Percentiles rank a stretch among this genome's conserved stretches.
These are phyloP conservation scores for Isochrysis galbana DNA, from an alignment of 78 protist genomes.

Conservation along the genomic window DNA sequence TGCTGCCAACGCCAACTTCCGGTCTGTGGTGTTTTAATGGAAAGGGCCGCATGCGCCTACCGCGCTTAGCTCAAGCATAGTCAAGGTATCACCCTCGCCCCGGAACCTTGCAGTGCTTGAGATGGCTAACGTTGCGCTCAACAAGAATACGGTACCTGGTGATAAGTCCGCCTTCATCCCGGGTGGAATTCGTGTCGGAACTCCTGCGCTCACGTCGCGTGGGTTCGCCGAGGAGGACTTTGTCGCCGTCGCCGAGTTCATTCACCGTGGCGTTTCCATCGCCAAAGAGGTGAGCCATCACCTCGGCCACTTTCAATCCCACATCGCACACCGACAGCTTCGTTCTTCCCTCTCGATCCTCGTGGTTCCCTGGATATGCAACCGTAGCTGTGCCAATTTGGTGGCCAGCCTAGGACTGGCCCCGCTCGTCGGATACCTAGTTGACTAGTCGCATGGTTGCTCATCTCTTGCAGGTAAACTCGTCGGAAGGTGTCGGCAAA, in stretches of 20 bases:
- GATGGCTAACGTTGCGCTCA: slow-evolving; percentile 62
- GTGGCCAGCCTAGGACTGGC: too few species aligned
- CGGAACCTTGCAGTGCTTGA: slow-evolving; percentile 63
- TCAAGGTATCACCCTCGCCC: neutral
- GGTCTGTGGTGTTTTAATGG: slow-evolving; percentile 8
- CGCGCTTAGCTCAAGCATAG: neutral
- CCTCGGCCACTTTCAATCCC: too few species aligned
- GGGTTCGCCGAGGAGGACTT: slow-evolving; percentile 5
- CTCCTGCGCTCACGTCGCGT: slow-evolving; percentile 53
- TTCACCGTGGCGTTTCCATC: neutral
- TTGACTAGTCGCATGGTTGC: neutral
- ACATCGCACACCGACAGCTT: too few species aligned
- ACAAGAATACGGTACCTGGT: slow-evolving; percentile 87
- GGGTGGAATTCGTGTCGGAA: slow-evolving; percentile 39
- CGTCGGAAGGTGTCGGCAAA: neutral
- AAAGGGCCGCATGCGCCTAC: slow-evolving; percentile 68
- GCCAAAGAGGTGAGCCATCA: neutral
- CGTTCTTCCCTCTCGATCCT: neutral
- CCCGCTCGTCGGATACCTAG: too few species aligned
- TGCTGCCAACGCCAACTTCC: neutral
- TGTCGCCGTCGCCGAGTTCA: neutral
- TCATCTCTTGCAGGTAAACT: neutral
- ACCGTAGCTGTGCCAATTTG: too few species aligned
- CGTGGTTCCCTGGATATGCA: too few species aligned
- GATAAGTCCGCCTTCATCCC: slow-evolving; percentile 67